Conservation (phyloP, 495 filamentous ascomycete species). For the Aspergillus incahuasiensis region DNA sequence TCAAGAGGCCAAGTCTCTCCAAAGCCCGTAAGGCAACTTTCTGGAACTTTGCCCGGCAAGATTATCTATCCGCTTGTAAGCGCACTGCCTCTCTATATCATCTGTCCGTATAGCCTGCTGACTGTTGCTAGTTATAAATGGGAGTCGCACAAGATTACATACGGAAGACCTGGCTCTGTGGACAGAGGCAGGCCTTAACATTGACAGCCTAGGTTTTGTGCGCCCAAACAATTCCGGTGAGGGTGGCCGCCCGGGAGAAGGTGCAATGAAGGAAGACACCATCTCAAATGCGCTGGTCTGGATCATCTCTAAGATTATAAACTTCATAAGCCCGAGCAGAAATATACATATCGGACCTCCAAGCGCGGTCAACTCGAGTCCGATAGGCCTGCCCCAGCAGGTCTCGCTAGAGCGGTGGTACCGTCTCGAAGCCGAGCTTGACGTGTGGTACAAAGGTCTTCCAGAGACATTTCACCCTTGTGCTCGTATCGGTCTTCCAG, state of each 20-base stretch:
- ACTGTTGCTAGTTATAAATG: conserved; percentile 50
- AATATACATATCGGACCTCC: conserved; percentile 34
- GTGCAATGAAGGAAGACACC: conserved; percentile 55
- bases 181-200: conserved; percentile 55
- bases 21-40: conserved; percentile 57
- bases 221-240: conserved; percentile 46
- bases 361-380: conserved; percentile 28
- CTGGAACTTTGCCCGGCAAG: conserved; percentile 64
- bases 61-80: conserved; percentile 61
- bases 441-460: conserved; percentile 54
- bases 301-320: conserved; percentile 59
- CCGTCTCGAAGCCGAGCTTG: conserved; percentile 50
- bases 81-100: conserved; percentile 7
- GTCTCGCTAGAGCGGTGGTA: conserved; percentile 54
- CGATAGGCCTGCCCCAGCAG: conserved; percentile 49
- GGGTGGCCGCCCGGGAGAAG: conserved; percentile 40
- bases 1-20: conserved; percentile 39
- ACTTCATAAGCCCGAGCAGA: conserved; percentile 54
- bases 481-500: conserved; percentile 32
- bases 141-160: conserved; percentile 55
- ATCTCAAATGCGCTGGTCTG: conserved; percentile 60
- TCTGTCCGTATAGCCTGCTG: not conserved
- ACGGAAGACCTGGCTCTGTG: conserved; percentile 57
- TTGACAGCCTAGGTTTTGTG: conserved; percentile 53
- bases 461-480: conserved; percentile 54